A percentile compares a stretch with the other conserved stretches of the same genome.
phyloP scores from a whole-genome alignment of 78 protist genomes.

The Creolimax fragrantissima region DNA sequence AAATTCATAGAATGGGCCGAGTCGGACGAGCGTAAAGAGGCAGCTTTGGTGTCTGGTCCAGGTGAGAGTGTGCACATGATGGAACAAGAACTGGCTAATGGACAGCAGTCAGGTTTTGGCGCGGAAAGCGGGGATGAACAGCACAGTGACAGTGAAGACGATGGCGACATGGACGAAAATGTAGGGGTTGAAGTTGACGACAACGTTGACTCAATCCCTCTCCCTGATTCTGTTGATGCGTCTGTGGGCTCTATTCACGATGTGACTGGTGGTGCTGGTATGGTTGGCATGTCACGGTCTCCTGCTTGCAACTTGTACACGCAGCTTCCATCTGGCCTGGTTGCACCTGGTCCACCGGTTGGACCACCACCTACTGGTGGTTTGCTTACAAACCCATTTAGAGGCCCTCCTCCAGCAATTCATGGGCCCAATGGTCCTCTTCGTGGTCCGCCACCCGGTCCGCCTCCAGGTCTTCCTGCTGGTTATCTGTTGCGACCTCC shows the following conservation, averaged over 20 bases:
- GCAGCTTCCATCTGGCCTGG: too few relatives aligned
- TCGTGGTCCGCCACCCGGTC: neutral
- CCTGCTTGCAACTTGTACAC: too few relatives aligned
- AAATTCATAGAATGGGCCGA: neutral
- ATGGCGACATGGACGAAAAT: neutral
- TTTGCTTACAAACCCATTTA: too few relatives aligned
- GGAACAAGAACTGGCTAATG: neutral
- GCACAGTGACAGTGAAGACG: neutral
- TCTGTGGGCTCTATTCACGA: too few relatives aligned
- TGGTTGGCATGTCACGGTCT: too few relatives aligned
- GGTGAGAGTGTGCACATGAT: neutral
- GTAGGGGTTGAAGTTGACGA: neutral
- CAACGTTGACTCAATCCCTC: neutral
- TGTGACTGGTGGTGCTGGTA: too few relatives aligned
- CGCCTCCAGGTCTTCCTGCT: neutral
- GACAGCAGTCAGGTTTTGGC: neutral
- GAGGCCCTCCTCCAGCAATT: neutral
- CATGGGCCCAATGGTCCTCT: neutral
- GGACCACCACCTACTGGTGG: too few relatives aligned
- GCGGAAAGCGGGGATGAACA: neutral
- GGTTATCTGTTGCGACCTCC: neutral
- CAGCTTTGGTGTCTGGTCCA: neutral
- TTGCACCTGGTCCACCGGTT: too few relatives aligned
- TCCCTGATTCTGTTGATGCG: too few relatives aligned
- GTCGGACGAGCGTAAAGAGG: neutral